Percentiles rank a stretch among this genome's conserved stretches.
Conservation (phyloP, 352 stramenopile species). For the Pythium apleroticum region DNA sequence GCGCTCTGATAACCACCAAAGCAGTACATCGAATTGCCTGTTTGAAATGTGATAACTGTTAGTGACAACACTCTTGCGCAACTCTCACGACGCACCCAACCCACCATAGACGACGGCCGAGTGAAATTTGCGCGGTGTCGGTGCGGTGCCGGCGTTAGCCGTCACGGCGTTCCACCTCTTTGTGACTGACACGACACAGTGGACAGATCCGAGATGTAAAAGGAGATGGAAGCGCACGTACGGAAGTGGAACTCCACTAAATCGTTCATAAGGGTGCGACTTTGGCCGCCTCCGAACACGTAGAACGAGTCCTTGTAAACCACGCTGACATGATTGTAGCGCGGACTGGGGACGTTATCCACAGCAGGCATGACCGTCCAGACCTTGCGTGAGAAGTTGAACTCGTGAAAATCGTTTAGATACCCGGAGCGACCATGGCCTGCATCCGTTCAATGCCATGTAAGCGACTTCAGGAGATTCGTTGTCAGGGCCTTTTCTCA, state of each 20-base stretch:
- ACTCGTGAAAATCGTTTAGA: conserved; percentile 94
- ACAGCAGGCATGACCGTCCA: conserved; percentile 73
- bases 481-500: conserved; percentile 19
- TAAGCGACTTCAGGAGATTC: no score
- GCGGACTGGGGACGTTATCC: conserved; percentile 68
- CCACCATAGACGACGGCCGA: conserved; percentile 88
- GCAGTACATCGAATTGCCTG: conserved; percentile 84
- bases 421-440: conserved; percentile 92
- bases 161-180: conserved; percentile 74
- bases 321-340: conserved; percentile 93
- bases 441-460: background rate
- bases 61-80: background rate
- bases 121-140: conserved; percentile 95
- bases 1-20: conserved; percentile 92
- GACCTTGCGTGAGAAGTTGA: conserved; percentile 85
- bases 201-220: no score
- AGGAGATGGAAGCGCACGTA: no score
- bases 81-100: background rate
- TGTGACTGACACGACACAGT: conserved; percentile 58
- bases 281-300: conserved; percentile 94
- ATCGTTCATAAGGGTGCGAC: conserved; percentile 92
- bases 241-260: conserved; percentile 95
- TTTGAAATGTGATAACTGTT: background rate
- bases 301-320: conserved; percentile 94
- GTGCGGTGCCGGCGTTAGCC: conserved; percentile 77